These are phyloP conservation scores for Phytophthora aleatoria DNA, from an alignment of 352 stramenopile genomes.

Conservation along the genomic window DNA sequence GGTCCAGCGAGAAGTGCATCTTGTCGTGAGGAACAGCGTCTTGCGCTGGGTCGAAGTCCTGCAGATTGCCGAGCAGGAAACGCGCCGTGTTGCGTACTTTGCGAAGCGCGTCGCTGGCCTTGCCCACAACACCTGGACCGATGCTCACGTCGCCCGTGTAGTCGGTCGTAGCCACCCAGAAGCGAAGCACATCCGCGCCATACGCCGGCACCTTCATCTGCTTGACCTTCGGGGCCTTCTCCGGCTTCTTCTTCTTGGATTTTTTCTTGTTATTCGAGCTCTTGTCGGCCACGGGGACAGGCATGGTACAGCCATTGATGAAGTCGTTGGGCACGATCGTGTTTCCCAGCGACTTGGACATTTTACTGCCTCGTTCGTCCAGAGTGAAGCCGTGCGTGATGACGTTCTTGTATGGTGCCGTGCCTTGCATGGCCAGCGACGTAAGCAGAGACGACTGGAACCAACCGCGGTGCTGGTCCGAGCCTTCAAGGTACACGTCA, in stretches of 20 bases:
- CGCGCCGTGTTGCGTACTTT: conserved; percentile 97
- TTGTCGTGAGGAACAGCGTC: conserved; percentile 88
- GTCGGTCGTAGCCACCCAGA: conserved; percentile 98
- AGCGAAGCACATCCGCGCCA: conserved; percentile 96
- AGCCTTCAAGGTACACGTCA: conserved; percentile 97
- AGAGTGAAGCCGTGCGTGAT: conserved; percentile 99
- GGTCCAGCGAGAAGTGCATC: conserved; percentile 89
- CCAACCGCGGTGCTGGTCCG: conserved; percentile 98
- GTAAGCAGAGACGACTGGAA: conserved; percentile 99
- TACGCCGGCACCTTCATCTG: conserved; percentile 88
- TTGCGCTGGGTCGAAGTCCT: conserved; percentile 90
- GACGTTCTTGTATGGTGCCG: conserved; percentile 95
- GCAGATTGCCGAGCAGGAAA: conserved; percentile 97
- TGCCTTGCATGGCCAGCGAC: conserved; percentile 80
- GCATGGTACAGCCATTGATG: conserved; percentile 90
- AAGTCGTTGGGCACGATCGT: conserved; percentile 94
- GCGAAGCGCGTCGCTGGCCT: conserved; percentile 79
- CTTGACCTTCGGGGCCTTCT: conserved; percentile 75
- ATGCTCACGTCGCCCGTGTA: conserved; percentile 97
- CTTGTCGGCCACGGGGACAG: conserved; percentile 24
- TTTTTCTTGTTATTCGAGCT: conserved; percentile 59
- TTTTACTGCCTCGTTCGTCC: conserved; percentile 98
- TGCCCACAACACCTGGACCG: conserved; percentile 90
- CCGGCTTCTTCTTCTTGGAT: conserved; percentile 71
- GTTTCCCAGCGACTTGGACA: conserved; percentile 99